These are phyloP conservation scores for Dryadomyces sulphureus DNA, from an alignment of 2,329 filamentous ascomycete species.

Conservation along the genomic window DNA sequence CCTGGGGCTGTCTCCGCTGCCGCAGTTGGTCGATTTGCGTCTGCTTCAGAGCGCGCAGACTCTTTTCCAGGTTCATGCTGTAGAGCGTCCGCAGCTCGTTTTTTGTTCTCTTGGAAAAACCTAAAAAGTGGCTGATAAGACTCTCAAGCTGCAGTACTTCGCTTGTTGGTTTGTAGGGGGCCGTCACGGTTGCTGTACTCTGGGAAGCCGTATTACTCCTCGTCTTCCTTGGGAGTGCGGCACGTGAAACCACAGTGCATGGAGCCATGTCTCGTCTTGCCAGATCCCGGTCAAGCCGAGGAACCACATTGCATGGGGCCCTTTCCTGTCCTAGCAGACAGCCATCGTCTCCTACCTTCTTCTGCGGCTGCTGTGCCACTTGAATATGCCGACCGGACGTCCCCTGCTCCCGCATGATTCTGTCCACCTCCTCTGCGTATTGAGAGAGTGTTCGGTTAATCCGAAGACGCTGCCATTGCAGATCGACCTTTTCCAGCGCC, in stretches of 20 bases:
- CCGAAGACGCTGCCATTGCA: conserved; percentile 31
- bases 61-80: not conserved
- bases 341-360: not conserved
- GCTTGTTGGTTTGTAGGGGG: not conserved
- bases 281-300: not conserved
- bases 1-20: not conserved
- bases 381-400: not conserved
- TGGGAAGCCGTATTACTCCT: too few species aligned
- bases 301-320: not conserved
- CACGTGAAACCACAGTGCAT: too few species aligned
- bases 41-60: not conserved
- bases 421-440: conserved; percentile 29
- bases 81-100: not conserved
- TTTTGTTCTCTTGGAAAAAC: not conserved
- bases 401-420: conserved; percentile 15
- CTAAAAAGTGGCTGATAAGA: not conserved
- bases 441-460: conserved; percentile 29
- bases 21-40: not conserved
- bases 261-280: not conserved
- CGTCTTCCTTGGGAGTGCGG: not conserved
- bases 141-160: not conserved
- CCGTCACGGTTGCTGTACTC: too few species aligned
- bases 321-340: not conserved
- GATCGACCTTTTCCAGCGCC: conserved; percentile 24
- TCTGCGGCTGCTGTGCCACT: not conserved